A percentile compares a stretch with the other conserved stretches of the same genome.
These are phyloP conservation scores for Aspergillus ellipticus DNA, from an alignment of 495 filamentous ascomycete genomes.

Conservation along the genomic window DNA sequence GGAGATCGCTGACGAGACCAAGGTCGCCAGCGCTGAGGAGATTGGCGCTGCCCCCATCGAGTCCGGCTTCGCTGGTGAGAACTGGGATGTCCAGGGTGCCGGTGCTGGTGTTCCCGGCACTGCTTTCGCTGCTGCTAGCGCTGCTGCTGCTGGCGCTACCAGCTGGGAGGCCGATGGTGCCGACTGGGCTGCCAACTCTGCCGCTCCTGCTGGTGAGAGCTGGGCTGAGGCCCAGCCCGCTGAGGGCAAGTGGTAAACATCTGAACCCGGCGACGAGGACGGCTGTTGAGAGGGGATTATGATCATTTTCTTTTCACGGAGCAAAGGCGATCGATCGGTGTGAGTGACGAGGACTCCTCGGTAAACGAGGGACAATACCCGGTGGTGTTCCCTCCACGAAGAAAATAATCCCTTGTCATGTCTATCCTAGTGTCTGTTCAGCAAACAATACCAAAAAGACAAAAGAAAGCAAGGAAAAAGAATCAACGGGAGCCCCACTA, in stretches of 20 bases:
- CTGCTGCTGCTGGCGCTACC: constrained; percentile 59
- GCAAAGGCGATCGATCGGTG: constrained; percentile 21
- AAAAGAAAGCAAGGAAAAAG: constrained; percentile 42
- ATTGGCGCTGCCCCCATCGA: constrained; percentile 75
- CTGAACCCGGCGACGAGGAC: constrained; percentile 26
- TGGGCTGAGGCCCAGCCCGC: constrained; percentile 60
- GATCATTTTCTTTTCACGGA: constrained; percentile 21
- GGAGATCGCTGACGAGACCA: constrained; percentile 67
- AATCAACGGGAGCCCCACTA: constrained; percentile 26
- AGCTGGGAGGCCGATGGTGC: constrained; percentile 79
- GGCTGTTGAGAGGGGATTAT: constrained; percentile 31
- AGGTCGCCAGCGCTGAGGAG: constrained; percentile 77
- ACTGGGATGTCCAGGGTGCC: constrained; percentile 55
- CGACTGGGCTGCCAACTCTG: constrained; percentile 66
- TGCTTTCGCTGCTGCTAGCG: constrained; percentile 59
- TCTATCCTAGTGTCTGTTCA: constrained; percentile 47
- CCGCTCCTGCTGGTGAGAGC: constrained; percentile 56
- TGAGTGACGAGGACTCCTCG: neutral
- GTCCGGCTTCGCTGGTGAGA: constrained; percentile 67
- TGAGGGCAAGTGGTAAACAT: constrained; percentile 65
- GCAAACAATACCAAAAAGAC: constrained; percentile 28
- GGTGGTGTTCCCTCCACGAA: neutral
- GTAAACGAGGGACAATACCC: neutral
- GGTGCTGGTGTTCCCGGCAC: constrained; percentile 55
- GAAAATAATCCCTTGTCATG: constrained; percentile 40